Percentiles rank a stretch among this genome's conserved stretches.
Conservation (phyloP, 2,329 filamentous ascomycete genomes). For the Diplocarpon rosae region DNA sequence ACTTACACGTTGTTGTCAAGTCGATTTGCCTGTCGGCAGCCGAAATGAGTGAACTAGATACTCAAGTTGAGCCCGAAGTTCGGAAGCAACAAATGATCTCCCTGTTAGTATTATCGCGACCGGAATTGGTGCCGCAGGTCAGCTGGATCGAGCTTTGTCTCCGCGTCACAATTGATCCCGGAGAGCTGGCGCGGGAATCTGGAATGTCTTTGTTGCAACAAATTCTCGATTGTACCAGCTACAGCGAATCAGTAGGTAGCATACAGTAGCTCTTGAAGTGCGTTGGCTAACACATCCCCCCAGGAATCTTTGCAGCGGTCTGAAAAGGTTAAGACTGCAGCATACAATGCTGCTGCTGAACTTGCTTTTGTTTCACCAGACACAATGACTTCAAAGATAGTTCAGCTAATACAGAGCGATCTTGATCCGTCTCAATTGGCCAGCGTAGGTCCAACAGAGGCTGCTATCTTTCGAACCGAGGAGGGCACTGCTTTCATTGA, state of each 20-base stretch:
- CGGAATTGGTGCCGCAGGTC: constrained; percentile 63
- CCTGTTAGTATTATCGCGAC: constrained; percentile 66
- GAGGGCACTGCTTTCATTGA: constrained; percentile 85
- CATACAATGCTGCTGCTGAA: constrained; percentile 78
- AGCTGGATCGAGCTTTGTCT: constrained; percentile 89
- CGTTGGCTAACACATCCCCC: constrained; percentile 7
- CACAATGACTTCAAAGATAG: constrained; percentile 61
- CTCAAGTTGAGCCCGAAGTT: constrained; percentile 34
- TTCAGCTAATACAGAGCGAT: constrained; percentile 63
- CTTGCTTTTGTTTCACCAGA: constrained; percentile 89
- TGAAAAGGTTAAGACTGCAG: constrained; percentile 49
- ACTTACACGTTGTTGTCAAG: constrained; percentile 50
- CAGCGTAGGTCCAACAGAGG: constrained; percentile 73
- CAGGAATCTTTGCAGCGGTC: constrained; percentile 26
- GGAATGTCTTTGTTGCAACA: constrained; percentile 56
- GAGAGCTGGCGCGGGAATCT: constrained; percentile 56
- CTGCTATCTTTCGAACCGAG: constrained; percentile 83
- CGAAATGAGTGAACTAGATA: constrained; percentile 35
- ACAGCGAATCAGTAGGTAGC: constrained; percentile 41
- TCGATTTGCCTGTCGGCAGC: constrained; percentile 51
- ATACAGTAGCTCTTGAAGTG: background rate
- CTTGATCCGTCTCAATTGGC: constrained; percentile 59
- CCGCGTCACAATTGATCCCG: constrained; percentile 71
- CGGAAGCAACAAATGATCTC: constrained; percentile 63
- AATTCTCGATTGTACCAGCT: constrained; percentile 42